phyloP scores from a whole-genome alignment of 2,329 filamentous ascomycete species.

The Exophiala alcalophila region DNA sequence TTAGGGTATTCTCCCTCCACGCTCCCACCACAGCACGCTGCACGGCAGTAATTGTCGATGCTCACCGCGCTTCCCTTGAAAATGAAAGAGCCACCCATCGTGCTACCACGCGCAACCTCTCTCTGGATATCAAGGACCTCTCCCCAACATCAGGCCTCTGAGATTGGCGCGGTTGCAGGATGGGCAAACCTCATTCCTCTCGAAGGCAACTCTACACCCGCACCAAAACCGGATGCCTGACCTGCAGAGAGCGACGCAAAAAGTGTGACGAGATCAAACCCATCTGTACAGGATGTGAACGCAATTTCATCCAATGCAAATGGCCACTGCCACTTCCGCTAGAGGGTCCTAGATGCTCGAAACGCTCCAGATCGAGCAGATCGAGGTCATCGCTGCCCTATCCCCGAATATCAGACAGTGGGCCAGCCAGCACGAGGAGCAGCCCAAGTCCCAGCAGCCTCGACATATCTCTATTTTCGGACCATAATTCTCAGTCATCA shows the following conservation, averaged over 20 bases:
- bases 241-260: slow-evolving; percentile 36
- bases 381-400: no score
- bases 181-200: neutral
- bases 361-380: no score
- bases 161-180: no score
- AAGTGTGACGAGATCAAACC: slow-evolving; percentile 44
- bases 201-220: slow-evolving; percentile 1
- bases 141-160: no score
- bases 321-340: slow-evolving; percentile 1
- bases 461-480: neutral
- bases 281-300: slow-evolving; percentile 33
- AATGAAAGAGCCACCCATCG: no score
- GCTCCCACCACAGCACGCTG: no score
- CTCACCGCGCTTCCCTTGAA: no score
- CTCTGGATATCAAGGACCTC: no score
- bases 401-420: no score
- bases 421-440: neutral
- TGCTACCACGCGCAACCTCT: no score
- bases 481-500: neutral
- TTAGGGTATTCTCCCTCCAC: no score
- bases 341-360: neutral
- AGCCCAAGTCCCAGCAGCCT: neutral
- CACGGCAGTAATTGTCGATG: no score
- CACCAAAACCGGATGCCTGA: slow-evolving; percentile 35
- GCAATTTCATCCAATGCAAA: slow-evolving; percentile 10